Base-by-base conservation (phyloP, 192 early-diverging fungal species). In the Cetraspora pellucida region DNA sequence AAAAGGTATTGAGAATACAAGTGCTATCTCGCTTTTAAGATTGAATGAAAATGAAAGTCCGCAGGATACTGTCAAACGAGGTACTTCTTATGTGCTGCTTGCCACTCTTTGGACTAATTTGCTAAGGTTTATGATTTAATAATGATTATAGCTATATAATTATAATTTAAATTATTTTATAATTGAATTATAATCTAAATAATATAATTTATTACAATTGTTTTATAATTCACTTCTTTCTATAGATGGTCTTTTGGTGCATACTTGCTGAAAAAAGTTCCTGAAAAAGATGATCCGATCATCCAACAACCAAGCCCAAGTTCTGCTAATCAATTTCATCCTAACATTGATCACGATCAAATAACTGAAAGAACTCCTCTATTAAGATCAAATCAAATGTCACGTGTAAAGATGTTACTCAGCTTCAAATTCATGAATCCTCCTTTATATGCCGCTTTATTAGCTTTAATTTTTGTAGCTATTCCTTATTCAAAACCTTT, bases 11-110 rank as follows among this genome's bases (percentile, higher is more conserved):
- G 64, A 16, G 10, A 58, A 43, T 11, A 74, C 78, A 1, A 21
- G n/a, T n/a, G 72, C 78, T 1, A 74, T 79, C 27, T 55, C 14
- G 0, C 10, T 79, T 27, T 66, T 79, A 14, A 7, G 46, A 7
- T 47, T 31, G 46, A 71, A 65, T 28, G 55, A 59, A 14, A 10
- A 50, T 45, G 78, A 79, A 54, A 57, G 13, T 10, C 52, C 78
- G n/a, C 19, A n/a, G 13, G 50, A 67, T 16, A 49, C 54, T 0
- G 44, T 54, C 1, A 31, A 27, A 17, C 60, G 78, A 37, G 78
- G 78, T 5, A 66, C 74, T 5, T 79, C 78, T 0, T 79, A 74
- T 45, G 45, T 72, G 25, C 44, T 79, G 45, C 37, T 79, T 5
- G 60, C 71, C 14, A 74, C 71, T 0, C 59, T 79, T 6, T 47